Conservation (phyloP, 108 stramenopile species). For the Cylindrotheca closterium region DNA sequence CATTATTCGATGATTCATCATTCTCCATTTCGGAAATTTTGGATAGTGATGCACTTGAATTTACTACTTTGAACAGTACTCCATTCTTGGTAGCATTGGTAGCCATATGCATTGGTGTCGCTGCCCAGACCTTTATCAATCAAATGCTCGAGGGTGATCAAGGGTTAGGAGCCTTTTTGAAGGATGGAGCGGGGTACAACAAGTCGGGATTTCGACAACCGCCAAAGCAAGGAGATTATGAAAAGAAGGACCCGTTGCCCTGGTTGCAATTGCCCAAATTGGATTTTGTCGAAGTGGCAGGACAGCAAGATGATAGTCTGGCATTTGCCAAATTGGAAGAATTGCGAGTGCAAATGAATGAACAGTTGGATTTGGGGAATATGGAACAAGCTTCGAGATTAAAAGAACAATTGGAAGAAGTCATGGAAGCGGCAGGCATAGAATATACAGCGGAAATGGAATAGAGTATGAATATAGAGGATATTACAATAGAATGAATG, state of each 20-base stretch:
- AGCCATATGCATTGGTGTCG: constrained; percentile 42
- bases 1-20: no score
- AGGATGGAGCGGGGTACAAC: constrained; percentile 62
- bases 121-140: constrained; percentile 67
- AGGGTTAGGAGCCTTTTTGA: constrained; percentile 69
- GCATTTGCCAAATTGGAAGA: constrained; percentile 41
- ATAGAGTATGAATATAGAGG: no score
- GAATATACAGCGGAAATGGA: constrained; percentile 35
- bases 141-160: constrained; percentile 60
- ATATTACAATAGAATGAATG: no score
- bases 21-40: no score
- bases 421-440: constrained; percentile 47
- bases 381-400: constrained; percentile 40
- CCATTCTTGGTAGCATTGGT: constrained; percentile 33
- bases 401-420: constrained; percentile 43
- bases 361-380: constrained; percentile 41
- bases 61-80: no score
- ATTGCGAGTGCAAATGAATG: constrained; percentile 33
- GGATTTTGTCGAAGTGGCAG: constrained; percentile 81
- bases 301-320: constrained; percentile 31
- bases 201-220: constrained; percentile 42
- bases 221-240: constrained; percentile 4
- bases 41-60: no score
- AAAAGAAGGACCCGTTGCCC: constrained; percentile 57
- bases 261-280: constrained; percentile 74